Percentiles rank a stretch among this genome's conserved stretches.
phyloP scores from a whole-genome alignment of 495 filamentous ascomycete genomes.

The Venustampulla echinocandica region DNA sequence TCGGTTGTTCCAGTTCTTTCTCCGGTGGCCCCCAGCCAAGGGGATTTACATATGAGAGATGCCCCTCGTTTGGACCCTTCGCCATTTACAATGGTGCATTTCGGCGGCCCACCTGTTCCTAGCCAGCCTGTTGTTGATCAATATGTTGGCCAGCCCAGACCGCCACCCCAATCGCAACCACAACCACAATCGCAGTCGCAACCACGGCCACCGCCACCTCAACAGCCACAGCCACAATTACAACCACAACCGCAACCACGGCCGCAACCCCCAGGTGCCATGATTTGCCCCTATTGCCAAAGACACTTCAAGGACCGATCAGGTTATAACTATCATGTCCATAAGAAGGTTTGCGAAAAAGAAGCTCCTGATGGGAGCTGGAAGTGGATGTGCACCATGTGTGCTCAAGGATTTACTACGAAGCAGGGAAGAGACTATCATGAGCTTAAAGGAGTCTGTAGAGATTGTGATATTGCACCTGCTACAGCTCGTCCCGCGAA shows the following conservation, averaged over 20 bases:
- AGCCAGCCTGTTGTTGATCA: too few species aligned
- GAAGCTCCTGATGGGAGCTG: not conserved
- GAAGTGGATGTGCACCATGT: slow-evolving; percentile 9
- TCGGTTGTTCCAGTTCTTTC: slow-evolving; percentile 4
- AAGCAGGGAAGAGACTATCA: slow-evolving; percentile 17
- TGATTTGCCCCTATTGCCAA: slow-evolving; percentile 4
- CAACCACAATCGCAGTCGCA: too few species aligned
- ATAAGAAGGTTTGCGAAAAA: slow-evolving; percentile 12
- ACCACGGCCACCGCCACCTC: not conserved
- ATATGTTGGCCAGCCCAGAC: too few species aligned
- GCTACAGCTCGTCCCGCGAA: not conserved
- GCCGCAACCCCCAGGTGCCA: not conserved
- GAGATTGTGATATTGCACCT: not conserved
- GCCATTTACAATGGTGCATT: too few species aligned
- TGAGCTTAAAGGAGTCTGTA: slow-evolving; percentile 6
- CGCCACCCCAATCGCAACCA: too few species aligned
- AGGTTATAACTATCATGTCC: slow-evolving; percentile 9
- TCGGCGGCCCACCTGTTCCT: too few species aligned
- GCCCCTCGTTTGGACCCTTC: not conserved
- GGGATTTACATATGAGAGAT: not conserved
- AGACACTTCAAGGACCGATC: not conserved
- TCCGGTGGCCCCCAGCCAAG: not conserved
- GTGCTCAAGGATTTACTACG: slow-evolving; percentile 14
- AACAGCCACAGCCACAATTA: not conserved
- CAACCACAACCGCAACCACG: not conserved